Conservation (phyloP, 495 filamentous ascomycete species). For the Xylaria scruposa region DNA sequence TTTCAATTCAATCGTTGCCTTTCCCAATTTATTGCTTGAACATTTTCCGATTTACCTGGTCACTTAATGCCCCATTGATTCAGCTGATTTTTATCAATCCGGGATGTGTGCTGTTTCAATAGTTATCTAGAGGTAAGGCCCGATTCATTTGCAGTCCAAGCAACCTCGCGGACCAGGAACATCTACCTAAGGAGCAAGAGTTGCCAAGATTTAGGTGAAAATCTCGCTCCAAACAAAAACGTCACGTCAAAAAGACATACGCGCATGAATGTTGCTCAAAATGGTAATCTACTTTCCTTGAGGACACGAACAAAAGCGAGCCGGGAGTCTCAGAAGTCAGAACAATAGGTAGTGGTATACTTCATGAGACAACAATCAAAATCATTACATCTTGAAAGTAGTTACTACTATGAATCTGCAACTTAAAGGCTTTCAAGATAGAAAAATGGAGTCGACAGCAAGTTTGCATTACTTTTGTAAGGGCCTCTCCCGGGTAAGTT, state of each 20-base stretch:
- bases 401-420: too few relatives aligned
- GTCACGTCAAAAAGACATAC: not conserved
- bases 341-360: not conserved
- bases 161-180: not conserved
- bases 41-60: too few relatives aligned
- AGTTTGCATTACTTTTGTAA: not conserved
- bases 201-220: not conserved
- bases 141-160: not conserved
- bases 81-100: too few relatives aligned
- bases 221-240: not conserved
- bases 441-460: not conserved
- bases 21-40: too few relatives aligned
- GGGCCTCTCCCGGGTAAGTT: constrained; percentile 1
- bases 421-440: too few relatives aligned
- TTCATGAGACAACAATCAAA: not conserved
- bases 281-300: not conserved
- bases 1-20: too few relatives aligned
- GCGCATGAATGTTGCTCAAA: not conserved
- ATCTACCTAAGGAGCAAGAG: not conserved
- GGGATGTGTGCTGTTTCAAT: too few relatives aligned
- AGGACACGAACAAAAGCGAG: not conserved
- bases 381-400: not conserved
- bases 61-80: too few relatives aligned
- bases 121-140: not conserved
- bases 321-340: too few relatives aligned